Conservation (phyloP, 1,284 basidiomycete species). For the Sporisorium scitamineum region DNA sequence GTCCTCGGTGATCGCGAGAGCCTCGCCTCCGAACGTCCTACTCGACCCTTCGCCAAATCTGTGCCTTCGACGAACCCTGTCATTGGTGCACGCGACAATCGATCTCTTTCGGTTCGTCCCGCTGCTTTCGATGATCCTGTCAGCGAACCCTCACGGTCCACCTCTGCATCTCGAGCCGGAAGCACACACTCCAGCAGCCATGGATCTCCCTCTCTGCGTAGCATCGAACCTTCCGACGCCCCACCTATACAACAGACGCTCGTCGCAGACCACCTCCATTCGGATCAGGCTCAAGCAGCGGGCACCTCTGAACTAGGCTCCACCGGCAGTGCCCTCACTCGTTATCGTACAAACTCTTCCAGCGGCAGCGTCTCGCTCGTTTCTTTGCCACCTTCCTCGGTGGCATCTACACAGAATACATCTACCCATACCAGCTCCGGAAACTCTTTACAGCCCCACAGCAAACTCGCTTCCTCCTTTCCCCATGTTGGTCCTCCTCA, state of each 20-base stretch:
- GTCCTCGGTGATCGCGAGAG: conserved; percentile 63
- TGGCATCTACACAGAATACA: conserved; percentile 39
- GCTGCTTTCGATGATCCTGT: conserved; percentile 17
- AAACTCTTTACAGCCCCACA: conserved; percentile 16
- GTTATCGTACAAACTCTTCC: conserved; percentile 45
- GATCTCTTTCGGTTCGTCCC: conserved; percentile 11
- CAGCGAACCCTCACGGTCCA: conserved; percentile 22
- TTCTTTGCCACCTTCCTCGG: conserved; percentile 39
- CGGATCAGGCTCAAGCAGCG: conserved; percentile 5
- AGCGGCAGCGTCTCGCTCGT: conserved; percentile 42
- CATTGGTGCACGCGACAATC: conserved; percentile 37
- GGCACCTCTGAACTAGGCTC: conserved; percentile 18
- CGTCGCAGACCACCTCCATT: conserved; percentile 4
- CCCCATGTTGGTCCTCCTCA: conserved; percentile 35
- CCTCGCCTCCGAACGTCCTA: conserved; percentile 31
- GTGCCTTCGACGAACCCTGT: conserved; percentile 32
- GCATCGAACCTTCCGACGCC: conserved; percentile 5
- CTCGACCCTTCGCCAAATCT: conserved; percentile 26
- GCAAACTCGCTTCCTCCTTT: conserved; percentile 16
- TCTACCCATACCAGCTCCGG: conserved; percentile 44
- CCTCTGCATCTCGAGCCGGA: conserved; percentile 23
- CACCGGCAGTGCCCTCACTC: conserved; percentile 26
- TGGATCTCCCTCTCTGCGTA: conserved; percentile 31
- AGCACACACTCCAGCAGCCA: conserved; percentile 39
- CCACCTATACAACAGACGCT: background rate